Evolutionary conservation across 495 filamentous ascomycete species (phyloP), one percentile per base, ranked within the genome.

Genomic region (Neurospora sublineolata): DNA sequence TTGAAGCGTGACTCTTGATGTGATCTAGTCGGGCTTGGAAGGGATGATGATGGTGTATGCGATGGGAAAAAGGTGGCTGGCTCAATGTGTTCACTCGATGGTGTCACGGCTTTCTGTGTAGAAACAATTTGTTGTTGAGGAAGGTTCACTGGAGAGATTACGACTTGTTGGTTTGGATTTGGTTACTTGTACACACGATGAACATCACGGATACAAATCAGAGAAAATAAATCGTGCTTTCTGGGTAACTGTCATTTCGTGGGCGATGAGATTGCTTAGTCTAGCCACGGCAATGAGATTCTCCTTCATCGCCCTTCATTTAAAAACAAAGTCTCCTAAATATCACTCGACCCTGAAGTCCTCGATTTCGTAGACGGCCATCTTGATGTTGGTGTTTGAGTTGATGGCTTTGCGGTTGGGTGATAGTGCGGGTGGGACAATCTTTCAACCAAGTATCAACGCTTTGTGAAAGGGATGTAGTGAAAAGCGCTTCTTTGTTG

Each of bases 1-100:
- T 67, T 83, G 52, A 7, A 14, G 11, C 27, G 14, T 14, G 52
- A 64, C 33, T 6, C 6, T 64, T 64, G 52, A 58, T 23, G 3
- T 20, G 18, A 9, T 39, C 0, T 39, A 11, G 37, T 38, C 37
- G 37, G 37, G 10, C 37, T 38, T 1, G 37, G 37, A 38, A 41
- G 39, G 39, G 12, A 41, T 41, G 39, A 18, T 42, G 40, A 14
- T 40, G 39, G 14, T 36, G 14, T 16, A 41, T 5, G 39, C 3
- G 37, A 38, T 38, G 11, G 37, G 37, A 38, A 38, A 38, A 9
- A 38, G 37, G 37, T 38, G 37, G 37, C 7, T 38, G 37, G 37
- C 27, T 64, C 23, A 30, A 30, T 30, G 46, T 16, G 52, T 52
- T 58, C 10, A 27, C 20, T 58, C 1, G n/a, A 46, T 11, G 20